A percentile compares a stretch with the other conserved stretches of the same genome.
These are phyloP conservation scores for Vitis hybrid DNA, from an alignment of 177 flowering plant genomes.

Conservation along the genomic window DNA sequence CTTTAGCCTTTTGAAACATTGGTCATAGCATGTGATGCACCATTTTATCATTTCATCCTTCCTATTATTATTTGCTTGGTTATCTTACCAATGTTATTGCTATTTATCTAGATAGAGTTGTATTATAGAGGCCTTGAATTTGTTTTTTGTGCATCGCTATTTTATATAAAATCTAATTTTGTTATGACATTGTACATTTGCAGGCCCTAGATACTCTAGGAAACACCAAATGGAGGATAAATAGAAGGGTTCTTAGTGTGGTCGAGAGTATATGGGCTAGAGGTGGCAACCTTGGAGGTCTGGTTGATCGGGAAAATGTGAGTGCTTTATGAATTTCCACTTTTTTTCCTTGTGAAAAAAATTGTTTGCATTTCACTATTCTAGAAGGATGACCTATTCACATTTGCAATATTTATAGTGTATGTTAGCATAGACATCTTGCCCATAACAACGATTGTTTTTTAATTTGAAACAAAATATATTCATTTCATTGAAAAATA, in stretches of 20 bases:
- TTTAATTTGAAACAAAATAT: no score
- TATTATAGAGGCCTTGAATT: neutral
- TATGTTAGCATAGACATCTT: no score
- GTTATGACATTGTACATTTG: slow-evolving; percentile 6
- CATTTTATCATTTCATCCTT: no score
- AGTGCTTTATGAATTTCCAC: slow-evolving; percentile 24
- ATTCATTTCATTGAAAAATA: no score
- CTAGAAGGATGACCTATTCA: no score
- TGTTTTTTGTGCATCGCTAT: neutral
- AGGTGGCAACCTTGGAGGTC: slow-evolving; percentile 81
- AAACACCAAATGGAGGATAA: slow-evolving; percentile 91
- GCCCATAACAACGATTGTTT: no score
- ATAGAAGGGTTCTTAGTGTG: slow-evolving; percentile 63
- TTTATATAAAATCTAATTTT: neutral
- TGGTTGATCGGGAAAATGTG: slow-evolving; percentile 83
- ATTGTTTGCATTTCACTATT: no score
- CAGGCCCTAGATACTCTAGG: slow-evolving; percentile 95
- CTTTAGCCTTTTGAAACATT: no score
- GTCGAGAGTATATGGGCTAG: slow-evolving; percentile 78
- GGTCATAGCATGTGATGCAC: no score
- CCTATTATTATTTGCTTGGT: neutral
- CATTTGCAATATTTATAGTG: no score
- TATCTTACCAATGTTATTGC: neutral
- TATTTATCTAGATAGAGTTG: neutral
- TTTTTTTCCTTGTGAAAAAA: no score